Evolutionary conservation across 331 rosid genomes (phyloP), one percentile per base, ranked within the genome.

Genomic region (Phaseolus coccineus): DNA sequence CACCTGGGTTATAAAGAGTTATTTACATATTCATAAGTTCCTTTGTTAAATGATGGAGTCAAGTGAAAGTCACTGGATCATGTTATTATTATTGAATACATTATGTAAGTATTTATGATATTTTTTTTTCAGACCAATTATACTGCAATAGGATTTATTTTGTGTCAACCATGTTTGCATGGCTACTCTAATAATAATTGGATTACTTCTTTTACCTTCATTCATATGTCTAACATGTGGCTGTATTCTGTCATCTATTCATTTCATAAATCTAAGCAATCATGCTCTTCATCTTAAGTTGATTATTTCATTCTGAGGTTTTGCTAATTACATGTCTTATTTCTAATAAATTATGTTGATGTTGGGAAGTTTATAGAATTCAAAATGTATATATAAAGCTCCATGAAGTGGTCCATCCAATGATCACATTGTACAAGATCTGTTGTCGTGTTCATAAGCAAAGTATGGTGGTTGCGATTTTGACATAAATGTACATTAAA

Each of bases 71-170:
- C 61, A 64, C 31, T 79, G 82, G 78, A 67, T 75, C 65, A 84
- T 71, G 80, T 80, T 22, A 67, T 83, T 58, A 63, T 71, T 64
- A 70, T 53, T 69, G 3, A 58, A 59, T 82, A 69, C 72, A 56
- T 27, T 83, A 24, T 83, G 83, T 80, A 86, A 80, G 77, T 80
- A 83, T 77, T 64, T 77, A 80, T 68, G 27, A 42, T 63, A 53
- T 77, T 67, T 73, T 59, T 10, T 61, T 62, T 73, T 58, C 22
- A n/a, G 80, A 76, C 46, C 71, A 71, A 19, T 69, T 56, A 78
- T 71, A 82, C 77, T 50, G 80, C 31, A 57, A 70, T 66, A 67
- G 61, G 47, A 53, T 74, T 67, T 25, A 66, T 67, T 66, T 71
- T 53, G 42, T 76, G 52, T 40, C 70, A 68, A 80, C 77, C 76